Conservation (phyloP, 225 moss, liverwort and hornwort genomes). For the Lunularia cruciata region DNA sequence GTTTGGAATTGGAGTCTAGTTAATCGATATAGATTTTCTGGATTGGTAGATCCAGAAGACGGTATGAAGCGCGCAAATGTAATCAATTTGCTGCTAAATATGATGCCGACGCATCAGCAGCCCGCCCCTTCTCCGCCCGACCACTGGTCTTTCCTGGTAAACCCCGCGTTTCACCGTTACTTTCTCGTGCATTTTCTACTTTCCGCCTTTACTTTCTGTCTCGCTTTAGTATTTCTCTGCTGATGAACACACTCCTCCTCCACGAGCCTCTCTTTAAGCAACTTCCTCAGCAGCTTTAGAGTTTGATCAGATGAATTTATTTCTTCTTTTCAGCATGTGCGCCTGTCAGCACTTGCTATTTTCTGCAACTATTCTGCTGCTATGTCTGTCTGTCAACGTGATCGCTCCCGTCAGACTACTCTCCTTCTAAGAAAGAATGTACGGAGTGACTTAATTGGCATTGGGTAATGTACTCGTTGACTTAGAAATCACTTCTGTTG, state of each 20-base stretch:
- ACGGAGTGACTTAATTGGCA: slow-evolving; percentile 7
- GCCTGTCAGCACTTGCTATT: neutral
- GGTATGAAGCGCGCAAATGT: slow-evolving; percentile 49
- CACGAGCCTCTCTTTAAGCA: neutral
- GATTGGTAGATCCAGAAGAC: slow-evolving; percentile 27
- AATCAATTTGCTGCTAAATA: slow-evolving; percentile 44
- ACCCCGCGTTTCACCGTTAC: neutral
- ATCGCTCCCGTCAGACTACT: slow-evolving; percentile 1
- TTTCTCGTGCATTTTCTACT: neutral
- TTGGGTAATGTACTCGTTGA: neutral
- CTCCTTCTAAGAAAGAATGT: neutral
- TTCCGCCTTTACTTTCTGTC: neutral
- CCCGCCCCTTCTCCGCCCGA: slow-evolving; percentile 25
- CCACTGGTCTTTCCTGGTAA: slow-evolving; percentile 53
- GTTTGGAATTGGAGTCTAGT: slow-evolving; percentile 31
- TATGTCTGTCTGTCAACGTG: slow-evolving; percentile 17
- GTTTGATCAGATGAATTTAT: neutral
- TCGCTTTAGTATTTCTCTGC: too few species aligned
- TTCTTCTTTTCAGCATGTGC: neutral
- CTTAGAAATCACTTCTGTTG: slow-evolving; percentile 9
- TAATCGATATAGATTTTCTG: slow-evolving; percentile 8
- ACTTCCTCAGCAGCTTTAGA: neutral
- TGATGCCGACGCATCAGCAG: slow-evolving; percentile 41
- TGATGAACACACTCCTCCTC: too few species aligned
- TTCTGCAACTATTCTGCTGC: neutral